Percentiles rank a stretch among this genome's conserved stretches.
Evolutionary conservation across 768 basidiomycete species (phyloP).

Genomic region (Mycena olivaceomarginata): DNA sequence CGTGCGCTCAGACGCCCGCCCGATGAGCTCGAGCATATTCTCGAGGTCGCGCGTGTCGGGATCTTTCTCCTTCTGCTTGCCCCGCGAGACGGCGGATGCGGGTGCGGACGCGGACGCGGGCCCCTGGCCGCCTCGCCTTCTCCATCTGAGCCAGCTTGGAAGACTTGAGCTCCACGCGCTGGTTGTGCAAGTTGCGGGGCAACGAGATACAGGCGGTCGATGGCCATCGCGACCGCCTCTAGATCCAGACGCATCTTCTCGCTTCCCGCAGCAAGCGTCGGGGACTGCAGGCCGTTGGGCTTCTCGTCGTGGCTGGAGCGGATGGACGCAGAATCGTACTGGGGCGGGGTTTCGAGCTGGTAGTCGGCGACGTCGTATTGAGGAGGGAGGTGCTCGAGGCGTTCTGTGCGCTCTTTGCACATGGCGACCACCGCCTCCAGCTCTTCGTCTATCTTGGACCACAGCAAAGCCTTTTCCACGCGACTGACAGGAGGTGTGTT

Average conservation of each 20-base stretch:
- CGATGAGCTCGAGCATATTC: constrained; percentile 81
- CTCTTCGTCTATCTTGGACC: constrained; percentile 84
- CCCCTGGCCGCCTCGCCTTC: constrained; percentile 73
- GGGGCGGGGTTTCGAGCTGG: constrained; percentile 68
- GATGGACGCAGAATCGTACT: constrained; percentile 67
- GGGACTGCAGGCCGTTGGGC: constrained; percentile 50
- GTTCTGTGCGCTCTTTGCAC: constrained; percentile 76
- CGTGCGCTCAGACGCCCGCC: constrained; percentile 81
- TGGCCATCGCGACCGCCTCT: constrained; percentile 90
- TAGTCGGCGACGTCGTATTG: constrained; percentile 65
- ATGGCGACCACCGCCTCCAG: constrained; percentile 81
- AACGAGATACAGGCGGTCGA: constrained; percentile 90
- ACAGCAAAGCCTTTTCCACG: constrained; percentile 79
- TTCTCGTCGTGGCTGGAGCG: constrained; percentile 60
- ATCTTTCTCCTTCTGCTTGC: constrained; percentile 67
- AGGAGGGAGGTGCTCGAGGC: constrained; percentile 64
- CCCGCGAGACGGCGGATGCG: constrained; percentile 45
- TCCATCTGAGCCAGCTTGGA: constrained; percentile 85
- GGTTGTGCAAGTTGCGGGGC: constrained; percentile 94
- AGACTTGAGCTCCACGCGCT: constrained; percentile 92
- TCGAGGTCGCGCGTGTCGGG: constrained; percentile 75
- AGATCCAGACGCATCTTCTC: constrained; percentile 94
- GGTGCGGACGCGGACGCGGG: constrained; percentile 20
- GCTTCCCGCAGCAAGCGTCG: constrained; percentile 52
- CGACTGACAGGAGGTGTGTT: constrained; percentile 67